Evolutionary conservation across 2,329 filamentous ascomycete genomes (phyloP), one percentile per base, ranked within the genome.

Genomic region (Diplodia intermedia): DNA sequence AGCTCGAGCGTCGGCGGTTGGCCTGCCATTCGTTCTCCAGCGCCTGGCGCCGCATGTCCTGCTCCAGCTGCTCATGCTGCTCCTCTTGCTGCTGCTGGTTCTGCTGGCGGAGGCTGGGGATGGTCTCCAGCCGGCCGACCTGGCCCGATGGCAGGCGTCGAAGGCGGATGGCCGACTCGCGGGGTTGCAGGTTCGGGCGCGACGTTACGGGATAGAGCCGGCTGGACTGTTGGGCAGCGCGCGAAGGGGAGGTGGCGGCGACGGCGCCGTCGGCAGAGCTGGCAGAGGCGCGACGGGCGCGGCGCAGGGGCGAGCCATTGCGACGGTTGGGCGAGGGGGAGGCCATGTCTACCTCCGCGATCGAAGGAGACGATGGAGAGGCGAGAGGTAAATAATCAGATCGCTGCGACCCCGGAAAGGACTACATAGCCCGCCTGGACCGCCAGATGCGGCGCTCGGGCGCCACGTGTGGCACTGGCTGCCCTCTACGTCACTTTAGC

Each of bases 1-100:
- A 68, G 60, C 66, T 68, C 57, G 56, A 63, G 57, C 66, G 66
- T 18, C 66, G 66, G 23, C 66, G 56, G 38, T 55, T 67, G 7
- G 66, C 55, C 38, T 67, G 66, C 66, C 55, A 67, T 29, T 62
- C 54, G 33, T 67, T 43, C 14, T 62, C 55, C 23, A 29, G 31
- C 23, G 49, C 43, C 23, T 52, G 33, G 11, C 52, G 66, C 26
- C 36, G 66, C 23, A 20, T 18, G 38, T 57, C 49, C 47, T 63
- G 60, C 47, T 63, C 60, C 15, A 52, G 62, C 9, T 55, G 49
- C 18, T 65, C 47, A 20, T 65, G 60, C 29, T 60, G 65, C 20
- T 66, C 23, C 2, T 57, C 33, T 14, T 60, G 36, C 38, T 66
- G 65, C 23, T 55, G 40, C 11, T 57, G 65, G 11, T 61, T 43